Evolutionary conservation across 148 eudicot genomes (phyloP).

Genomic region (Amaranthus hypochondriacus): DNA sequence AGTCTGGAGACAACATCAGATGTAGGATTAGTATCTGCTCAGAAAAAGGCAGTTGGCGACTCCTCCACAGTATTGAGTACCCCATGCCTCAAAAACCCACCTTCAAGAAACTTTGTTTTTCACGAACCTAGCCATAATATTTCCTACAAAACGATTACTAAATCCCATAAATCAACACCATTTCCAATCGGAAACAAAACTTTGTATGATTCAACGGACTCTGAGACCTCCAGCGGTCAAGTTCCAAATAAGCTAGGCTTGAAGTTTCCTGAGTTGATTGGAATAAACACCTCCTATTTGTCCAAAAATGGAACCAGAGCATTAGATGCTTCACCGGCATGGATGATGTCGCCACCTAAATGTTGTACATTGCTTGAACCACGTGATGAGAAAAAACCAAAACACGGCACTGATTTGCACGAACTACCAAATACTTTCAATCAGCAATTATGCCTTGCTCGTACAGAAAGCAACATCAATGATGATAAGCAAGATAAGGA

Average conservation of each 20-base stretch:
- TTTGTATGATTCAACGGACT: constrained; percentile 31
- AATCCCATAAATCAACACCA: constrained; percentile 55
- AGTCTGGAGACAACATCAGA: constrained; percentile 25
- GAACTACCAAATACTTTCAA: constrained; percentile 24
- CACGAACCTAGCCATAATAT: constrained; percentile 55
- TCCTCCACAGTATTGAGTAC: constrained; percentile 41
- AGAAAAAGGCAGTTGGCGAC: constrained; percentile 23
- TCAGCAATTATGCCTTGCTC: constrained; percentile 29
- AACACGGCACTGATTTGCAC: constrained; percentile 25
- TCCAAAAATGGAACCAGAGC: constrained; percentile 33
- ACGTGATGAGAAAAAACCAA: constrained; percentile 39
- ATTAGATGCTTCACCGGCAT: constrained; percentile 65
- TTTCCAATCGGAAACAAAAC: constrained; percentile 42
- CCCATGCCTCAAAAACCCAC: constrained; percentile 65
- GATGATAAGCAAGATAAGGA: constrained; percentile 6
- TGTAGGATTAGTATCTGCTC: constrained; percentile 29
- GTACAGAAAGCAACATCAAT: constrained; percentile 14
- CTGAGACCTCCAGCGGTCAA: constrained; percentile 48
- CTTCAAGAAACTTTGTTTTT: constrained; percentile 49
- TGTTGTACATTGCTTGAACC: constrained; percentile 81
- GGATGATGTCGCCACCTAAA: constrained; percentile 88
- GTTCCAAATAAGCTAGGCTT: constrained; percentile 34
- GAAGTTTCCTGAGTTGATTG: constrained; percentile 58
- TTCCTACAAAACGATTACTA: constrained; percentile 25
- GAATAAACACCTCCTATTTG: constrained; percentile 40